phyloP scores from a whole-genome alignment of 1,139 yeast species.

The Arxiozyma slooffiae region DNA sequence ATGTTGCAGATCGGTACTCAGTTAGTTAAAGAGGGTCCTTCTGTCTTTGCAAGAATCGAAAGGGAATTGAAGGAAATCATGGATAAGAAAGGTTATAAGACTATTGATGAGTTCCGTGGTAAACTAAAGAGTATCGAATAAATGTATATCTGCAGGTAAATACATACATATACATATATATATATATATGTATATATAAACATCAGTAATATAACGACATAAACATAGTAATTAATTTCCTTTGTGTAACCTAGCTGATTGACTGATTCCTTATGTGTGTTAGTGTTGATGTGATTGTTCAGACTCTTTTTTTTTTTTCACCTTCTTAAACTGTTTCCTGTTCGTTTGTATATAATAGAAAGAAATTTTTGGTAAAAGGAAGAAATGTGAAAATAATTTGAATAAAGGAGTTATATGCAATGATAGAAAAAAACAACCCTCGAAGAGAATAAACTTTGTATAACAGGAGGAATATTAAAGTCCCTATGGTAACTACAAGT shows the following conservation, averaged over 20 bases:
- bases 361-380: no score
- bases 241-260: no score
- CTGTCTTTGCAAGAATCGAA: conserved; percentile 20
- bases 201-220: no score
- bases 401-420: background rate
- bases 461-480: no score
- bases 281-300: background rate
- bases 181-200: no score
- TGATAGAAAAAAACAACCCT: no score
- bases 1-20: conserved; percentile 27
- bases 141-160: background rate
- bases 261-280: background rate
- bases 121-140: conserved; percentile 11
- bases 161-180: background rate
- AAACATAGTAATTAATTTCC: no score
- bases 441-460: no score
- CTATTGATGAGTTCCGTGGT: conserved; percentile 27
- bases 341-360: no score
- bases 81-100: conserved; percentile 21
- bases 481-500: no score
- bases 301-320: background rate
- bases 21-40: conserved; percentile 21
- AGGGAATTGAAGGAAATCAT: conserved; percentile 20
- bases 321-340: no score
- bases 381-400: no score